phyloP scores from a whole-genome alignment of 169 alveolate species.

The Miamiensis avidus region DNA sequence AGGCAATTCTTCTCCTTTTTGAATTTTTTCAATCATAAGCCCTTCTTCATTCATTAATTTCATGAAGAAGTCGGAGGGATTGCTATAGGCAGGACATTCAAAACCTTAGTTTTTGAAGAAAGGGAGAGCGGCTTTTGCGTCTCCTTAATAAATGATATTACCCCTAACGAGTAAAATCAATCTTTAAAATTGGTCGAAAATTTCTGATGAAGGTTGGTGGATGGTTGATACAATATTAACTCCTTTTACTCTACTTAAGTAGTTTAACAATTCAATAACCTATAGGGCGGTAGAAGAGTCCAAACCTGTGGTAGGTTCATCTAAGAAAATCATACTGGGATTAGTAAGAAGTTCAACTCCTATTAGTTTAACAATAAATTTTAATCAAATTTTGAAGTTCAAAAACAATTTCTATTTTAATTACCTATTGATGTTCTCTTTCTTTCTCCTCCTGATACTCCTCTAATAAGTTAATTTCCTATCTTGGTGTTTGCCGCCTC shows the following conservation, averaged over 20 bases:
- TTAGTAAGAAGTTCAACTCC: constrained; percentile 89
- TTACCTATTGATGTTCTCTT: constrained; percentile 75
- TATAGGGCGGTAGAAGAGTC: constrained; percentile 79
- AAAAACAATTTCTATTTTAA: too few relatives aligned
- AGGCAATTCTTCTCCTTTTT: constrained; percentile 34
- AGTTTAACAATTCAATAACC: constrained; percentile 40
- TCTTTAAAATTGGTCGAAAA: constrained; percentile 63
- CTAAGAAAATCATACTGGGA: constrained; percentile 87
- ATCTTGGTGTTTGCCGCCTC: constrained; percentile 62
- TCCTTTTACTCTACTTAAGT: constrained; percentile 60
- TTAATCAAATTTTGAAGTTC: too few relatives aligned
- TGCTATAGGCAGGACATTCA: constrained; percentile 59
- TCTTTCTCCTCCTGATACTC: constrained; percentile 85
- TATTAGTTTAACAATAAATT: too few relatives aligned
- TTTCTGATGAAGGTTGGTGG: constrained; percentile 76
- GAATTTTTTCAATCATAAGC: constrained; percentile 38
- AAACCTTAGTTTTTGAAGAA: constrained; percentile 55
- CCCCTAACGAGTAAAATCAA: constrained; percentile 64
- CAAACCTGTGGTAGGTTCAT: constrained; percentile 91
- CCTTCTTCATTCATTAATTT: constrained; percentile 64
- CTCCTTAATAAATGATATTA: constrained; percentile 68
- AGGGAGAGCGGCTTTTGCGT: constrained; percentile 35
- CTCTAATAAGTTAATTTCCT: constrained; percentile 74
- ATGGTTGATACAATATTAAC: constrained; percentile 70
- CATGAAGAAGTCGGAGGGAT: constrained; percentile 70